phyloP scores from a whole-genome alignment of 177 flowering plant genomes.

The Vitis hybrid region DNA sequence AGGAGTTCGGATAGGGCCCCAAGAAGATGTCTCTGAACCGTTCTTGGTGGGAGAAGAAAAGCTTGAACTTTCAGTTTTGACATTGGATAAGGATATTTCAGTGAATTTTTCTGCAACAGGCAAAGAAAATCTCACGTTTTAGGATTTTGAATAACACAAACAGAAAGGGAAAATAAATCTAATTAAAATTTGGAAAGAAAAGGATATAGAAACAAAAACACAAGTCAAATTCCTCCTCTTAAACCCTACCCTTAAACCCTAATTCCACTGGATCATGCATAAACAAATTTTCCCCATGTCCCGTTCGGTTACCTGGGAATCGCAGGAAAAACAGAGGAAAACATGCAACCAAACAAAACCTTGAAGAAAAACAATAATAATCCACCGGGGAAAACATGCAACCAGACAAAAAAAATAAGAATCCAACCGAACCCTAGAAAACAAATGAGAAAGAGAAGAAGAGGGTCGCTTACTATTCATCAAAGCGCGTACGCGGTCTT shows the following conservation, averaged over 20 bases:
- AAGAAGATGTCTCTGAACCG: neutral
- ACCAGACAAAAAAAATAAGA: too few species aligned
- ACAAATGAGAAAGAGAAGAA: neutral
- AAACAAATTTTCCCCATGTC: too few species aligned
- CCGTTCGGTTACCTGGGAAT: too few species aligned
- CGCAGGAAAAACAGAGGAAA: too few species aligned
- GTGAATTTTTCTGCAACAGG: slow-evolving; percentile 16
- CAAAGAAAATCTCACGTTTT: too few species aligned
- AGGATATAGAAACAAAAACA: neutral
- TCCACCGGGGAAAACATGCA: neutral
- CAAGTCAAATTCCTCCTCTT: too few species aligned
- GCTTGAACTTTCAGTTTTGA: neutral
- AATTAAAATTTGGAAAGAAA: neutral
- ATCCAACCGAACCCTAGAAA: too few species aligned
- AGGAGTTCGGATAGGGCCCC: slow-evolving; percentile 5
- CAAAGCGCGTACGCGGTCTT: slow-evolving; percentile 6
- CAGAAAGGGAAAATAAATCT: neutral
- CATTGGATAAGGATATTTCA: neutral
- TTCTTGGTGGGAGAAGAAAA: neutral
- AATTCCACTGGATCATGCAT: too few species aligned
- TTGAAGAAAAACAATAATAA: too few species aligned
- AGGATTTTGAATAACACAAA: too few species aligned
- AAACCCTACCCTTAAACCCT: too few species aligned
- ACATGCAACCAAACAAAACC: too few species aligned
- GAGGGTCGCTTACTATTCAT: slow-evolving; percentile 2